Conservation (phyloP, 768 basidiomycete species). For the Sarcomyxa edulis region DNA sequence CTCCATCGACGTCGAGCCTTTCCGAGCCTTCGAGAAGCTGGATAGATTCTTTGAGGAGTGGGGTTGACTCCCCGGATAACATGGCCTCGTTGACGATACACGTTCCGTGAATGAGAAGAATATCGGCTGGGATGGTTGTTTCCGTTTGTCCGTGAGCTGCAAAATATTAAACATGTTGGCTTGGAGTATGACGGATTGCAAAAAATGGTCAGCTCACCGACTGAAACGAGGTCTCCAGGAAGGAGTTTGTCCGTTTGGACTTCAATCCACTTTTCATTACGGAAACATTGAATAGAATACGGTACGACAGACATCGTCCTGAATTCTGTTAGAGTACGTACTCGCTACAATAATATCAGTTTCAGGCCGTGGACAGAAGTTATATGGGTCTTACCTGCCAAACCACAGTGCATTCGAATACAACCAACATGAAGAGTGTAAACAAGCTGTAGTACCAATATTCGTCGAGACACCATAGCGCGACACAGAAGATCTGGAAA, state of each 20-base stretch:
- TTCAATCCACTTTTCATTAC: conserved; percentile 75
- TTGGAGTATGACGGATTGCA: neutral
- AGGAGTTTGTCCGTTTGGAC: conserved; percentile 83
- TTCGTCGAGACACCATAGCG: conserved; percentile 95
- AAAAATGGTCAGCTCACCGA: conserved; percentile 34
- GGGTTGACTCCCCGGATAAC: conserved; percentile 98
- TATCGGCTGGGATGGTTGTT: conserved; percentile 88
- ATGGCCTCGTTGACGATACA: conserved; percentile 99
- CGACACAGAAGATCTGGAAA: conserved; percentile 97
- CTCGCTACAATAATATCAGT: conserved; percentile 50
- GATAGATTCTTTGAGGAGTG: conserved; percentile 92
- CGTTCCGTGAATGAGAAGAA: conserved; percentile 87
- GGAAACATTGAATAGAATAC: conserved; percentile 77
- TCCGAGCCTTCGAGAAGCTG: conserved; percentile 75
- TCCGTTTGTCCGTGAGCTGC: conserved; percentile 68
- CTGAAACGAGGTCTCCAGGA: conserved; percentile 88
- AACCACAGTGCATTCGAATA: conserved; percentile 98
- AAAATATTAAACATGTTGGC: conserved; percentile 5
- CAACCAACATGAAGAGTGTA: conserved; percentile 96
- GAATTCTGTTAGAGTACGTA: conserved; percentile 91
- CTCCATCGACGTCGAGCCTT: conserved; percentile 76
- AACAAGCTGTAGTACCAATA: conserved; percentile 99
- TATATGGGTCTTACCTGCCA: conserved; percentile 94
- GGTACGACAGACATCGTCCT: conserved; percentile 94
- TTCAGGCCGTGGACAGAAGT: neutral